Base-by-base conservation (phyloP, 257 asterid species). In the Misopates orontium region DNA sequence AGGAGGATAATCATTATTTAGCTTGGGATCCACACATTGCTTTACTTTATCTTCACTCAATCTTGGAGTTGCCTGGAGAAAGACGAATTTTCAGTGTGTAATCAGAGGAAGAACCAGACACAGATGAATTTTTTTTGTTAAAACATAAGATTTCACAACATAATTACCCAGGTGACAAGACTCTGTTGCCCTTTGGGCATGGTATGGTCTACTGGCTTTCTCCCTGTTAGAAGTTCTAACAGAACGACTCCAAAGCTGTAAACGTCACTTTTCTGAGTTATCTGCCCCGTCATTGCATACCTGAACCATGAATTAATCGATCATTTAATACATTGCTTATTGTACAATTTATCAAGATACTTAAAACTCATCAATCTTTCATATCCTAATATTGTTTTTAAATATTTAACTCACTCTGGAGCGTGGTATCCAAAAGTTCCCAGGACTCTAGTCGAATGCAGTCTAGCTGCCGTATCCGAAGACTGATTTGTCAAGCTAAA, bases 101-200 rank as follows among this genome's bases (percentile, higher is more conserved):
- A 41, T 45, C 2, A 28, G 36, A 28, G 18, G 36, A 8, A 50
- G 40, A 24, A 28, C 7, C 13, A 16, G 21, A 17, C 5, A 44
- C 60, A 47, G 5, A 21, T 8, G 53, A 28, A 39, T 10, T 49
- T n/a, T 10, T 36, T 5, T 10, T 36, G 42, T 6, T 18, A 32
- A 20, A 14, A 22, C 17, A 25, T 1, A 17, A 68, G 36, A 28
- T 28, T 28, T 28, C 7, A 7, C 3, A 7, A 28, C 7, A 2
- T 28, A 28, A 58, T 39, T 58, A 85, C 98, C 98, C 98, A 91
- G 17, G 96, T 91, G 59, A 91, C 98, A 28, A 91, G 86, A 84
- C 98, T 91, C 64, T 91, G 98, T 70, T 91, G 98, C 21, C 98
- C 96, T 82, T 91, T 88, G 36, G 98, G 98, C 98, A 91, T 86